These are phyloP conservation scores for Penicillium parvum DNA, from an alignment of 495 filamentous ascomycete species.

Conservation along the genomic window DNA sequence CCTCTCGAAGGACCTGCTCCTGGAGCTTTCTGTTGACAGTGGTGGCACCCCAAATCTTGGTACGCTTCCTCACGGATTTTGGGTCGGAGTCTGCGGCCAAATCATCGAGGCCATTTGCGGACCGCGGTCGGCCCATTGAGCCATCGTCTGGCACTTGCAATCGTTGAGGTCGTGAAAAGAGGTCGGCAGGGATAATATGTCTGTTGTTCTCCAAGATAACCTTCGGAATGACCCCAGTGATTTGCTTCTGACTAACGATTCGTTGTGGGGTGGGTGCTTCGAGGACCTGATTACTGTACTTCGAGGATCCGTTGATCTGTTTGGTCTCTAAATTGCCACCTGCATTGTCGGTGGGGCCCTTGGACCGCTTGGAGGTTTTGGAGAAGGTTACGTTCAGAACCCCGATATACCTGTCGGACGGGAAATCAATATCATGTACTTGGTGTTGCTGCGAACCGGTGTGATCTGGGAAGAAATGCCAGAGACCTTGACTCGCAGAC, in stretches of 20 bases:
- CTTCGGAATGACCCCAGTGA: slow-evolving; percentile 66
- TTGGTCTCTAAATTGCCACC: slow-evolving; percentile 17
- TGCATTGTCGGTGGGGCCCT: slow-evolving; percentile 27
- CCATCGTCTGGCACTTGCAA: slow-evolving; percentile 27
- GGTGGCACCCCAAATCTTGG: slow-evolving; percentile 89
- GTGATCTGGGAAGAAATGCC: neutral
- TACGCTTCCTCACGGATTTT: slow-evolving; percentile 33
- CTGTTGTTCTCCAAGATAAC: slow-evolving; percentile 94
- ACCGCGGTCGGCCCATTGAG: slow-evolving; percentile 13
- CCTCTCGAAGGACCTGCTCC: slow-evolving; percentile 90
- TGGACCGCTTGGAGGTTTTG: slow-evolving; percentile 68
- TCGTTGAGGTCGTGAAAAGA: slow-evolving; percentile 50
- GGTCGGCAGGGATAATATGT: slow-evolving; percentile 85
- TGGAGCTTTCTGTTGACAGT: slow-evolving; percentile 83
- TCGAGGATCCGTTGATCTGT: slow-evolving; percentile 16
- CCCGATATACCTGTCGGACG: slow-evolving; percentile 69
- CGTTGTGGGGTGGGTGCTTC: slow-evolving; percentile 47
- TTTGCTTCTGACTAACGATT: slow-evolving; percentile 76
- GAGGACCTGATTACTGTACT: slow-evolving; percentile 9
- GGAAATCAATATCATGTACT: neutral
- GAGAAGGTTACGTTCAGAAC: slow-evolving; percentile 96
- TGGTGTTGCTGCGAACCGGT: no score
- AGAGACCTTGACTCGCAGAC: neutral
- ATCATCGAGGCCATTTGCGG: slow-evolving; percentile 13
- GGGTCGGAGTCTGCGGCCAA: slow-evolving; percentile 15